These are phyloP conservation scores for Flaveria brownii DNA, from an alignment of 129 eudicot genomes.

Conservation along the genomic window DNA sequence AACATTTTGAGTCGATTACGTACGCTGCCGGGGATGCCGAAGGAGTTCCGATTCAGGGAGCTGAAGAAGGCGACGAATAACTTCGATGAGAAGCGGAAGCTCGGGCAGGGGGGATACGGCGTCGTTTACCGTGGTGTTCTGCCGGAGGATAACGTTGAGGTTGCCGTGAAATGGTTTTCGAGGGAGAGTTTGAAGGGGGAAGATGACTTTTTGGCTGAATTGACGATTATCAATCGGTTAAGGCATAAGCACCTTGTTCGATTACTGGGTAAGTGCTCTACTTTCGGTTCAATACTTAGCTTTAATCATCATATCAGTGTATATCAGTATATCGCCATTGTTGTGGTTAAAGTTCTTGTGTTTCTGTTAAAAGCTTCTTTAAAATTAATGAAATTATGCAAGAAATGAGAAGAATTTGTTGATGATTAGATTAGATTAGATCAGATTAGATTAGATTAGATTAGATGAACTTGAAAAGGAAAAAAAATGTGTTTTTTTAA, in stretches of 20 bases:
- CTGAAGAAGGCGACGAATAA: conserved; percentile 82
- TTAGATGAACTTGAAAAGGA: not conserved
- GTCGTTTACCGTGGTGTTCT: conserved; percentile 67
- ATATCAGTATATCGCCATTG: too few relatives aligned
- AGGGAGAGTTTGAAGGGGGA: conserved; percentile 76
- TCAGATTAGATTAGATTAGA: not conserved
- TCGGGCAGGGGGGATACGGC: conserved; percentile 92
- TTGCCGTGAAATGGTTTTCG: conserved; percentile 82
- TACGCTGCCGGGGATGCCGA: conserved; percentile 77
- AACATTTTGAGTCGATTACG: conserved; percentile 58
- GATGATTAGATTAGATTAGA: too few relatives aligned
- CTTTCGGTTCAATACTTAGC: not conserved
- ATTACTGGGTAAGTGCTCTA: conserved; percentile 59
- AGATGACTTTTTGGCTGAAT: conserved; percentile 91
- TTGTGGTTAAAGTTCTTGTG: too few relatives aligned
- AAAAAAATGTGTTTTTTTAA: not conserved
- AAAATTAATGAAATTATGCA: not conserved
- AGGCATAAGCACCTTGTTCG: conserved; percentile 85
- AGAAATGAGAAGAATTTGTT: too few relatives aligned
- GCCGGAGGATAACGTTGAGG: conserved; percentile 57
- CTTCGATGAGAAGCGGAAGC: conserved; percentile 70
- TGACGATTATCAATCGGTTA: conserved; percentile 86
- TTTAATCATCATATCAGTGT: too few relatives aligned
- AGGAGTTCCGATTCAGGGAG: conserved; percentile 64
- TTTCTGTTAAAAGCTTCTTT: not conserved